phyloP scores from a whole-genome alignment of 2,329 filamentous ascomycete species.

The Aspergillus costaricaensis region DNA sequence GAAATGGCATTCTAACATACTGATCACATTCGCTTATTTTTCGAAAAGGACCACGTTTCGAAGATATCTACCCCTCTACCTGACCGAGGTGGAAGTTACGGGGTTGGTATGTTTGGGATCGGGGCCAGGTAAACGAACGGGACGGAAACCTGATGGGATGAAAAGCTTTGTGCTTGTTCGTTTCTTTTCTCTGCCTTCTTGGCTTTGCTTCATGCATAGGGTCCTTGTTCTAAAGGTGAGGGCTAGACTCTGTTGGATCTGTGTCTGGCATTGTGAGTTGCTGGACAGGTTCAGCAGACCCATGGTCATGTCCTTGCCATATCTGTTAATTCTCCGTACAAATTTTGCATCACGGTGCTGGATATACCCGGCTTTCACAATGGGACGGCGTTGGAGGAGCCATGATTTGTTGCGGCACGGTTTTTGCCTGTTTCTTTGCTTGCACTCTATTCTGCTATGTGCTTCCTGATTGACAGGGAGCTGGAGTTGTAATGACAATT shows the following conservation, averaged over 20 bases:
- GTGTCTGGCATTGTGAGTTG: slow-evolving; percentile 7
- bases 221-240: slow-evolving; percentile 23
- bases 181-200: slow-evolving; percentile 21
- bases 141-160: slow-evolving; percentile 18
- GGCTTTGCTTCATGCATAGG: slow-evolving; percentile 25
- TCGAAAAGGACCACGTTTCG: slow-evolving; percentile 42
- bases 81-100: slow-evolving; percentile 45
- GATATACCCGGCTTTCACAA: slow-evolving; percentile 51
- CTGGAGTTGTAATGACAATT: slow-evolving; percentile 14
- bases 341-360: slow-evolving; percentile 51
- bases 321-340: slow-evolving; percentile 36
- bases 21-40: slow-evolving; percentile 11
- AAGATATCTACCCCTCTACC: slow-evolving; percentile 43
- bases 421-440: slow-evolving; percentile 15
- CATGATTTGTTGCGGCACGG: slow-evolving; percentile 23
- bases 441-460: slow-evolving; percentile 16
- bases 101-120: slow-evolving; percentile 49
- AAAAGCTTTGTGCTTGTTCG: slow-evolving; percentile 26
- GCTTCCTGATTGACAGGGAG: slow-evolving; percentile 10
- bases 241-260: slow-evolving; percentile 10
- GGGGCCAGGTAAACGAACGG: slow-evolving; percentile 41
- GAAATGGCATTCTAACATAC: slow-evolving; percentile 13
- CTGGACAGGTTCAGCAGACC: slow-evolving; percentile 14
- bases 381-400: slow-evolving; percentile 42
- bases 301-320: slow-evolving; percentile 20